Evolutionary conservation across 306 rosid genomes (phyloP), one percentile per base, ranked within the genome.

Genomic region (Fagus sylvatica): DNA sequence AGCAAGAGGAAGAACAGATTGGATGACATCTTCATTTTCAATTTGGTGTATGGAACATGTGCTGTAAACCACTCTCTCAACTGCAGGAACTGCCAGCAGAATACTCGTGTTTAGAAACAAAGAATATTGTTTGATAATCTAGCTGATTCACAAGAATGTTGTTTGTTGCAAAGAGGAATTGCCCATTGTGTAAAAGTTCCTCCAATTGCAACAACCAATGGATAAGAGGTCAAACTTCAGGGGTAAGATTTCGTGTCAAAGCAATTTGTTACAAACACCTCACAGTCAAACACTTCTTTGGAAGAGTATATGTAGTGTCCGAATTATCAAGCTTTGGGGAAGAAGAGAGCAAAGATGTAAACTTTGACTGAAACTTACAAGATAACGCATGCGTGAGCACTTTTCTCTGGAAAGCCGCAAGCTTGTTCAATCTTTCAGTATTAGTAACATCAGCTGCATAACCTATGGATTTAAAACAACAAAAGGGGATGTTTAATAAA

Each of bases 331-430:
- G 1, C 59, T 70, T 15, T 46, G 6, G 22, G 41, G 53, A 16
- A 37, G 28, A 34, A 32, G 15, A 33, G 22, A 69, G 56, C 17
- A 12, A 46, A 4, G 48, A 17, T 37, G n/a, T 69, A 39, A 43
- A 17, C 43, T 19, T 17, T 41, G 39, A 69, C 76, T 37, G 19
- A 9, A 53, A 85, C 95, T 88, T 57, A 91, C 97, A 91, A 65
- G 89, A 87, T 32, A 95, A 82, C 4, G 97, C 97, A 76, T 93
- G 98, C 41, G 82, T 86, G 42, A 95, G 91, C 79, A 97, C 98
- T 76, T 91, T 91, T 73, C 84, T 87, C 83, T 93, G 98, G 69
- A 95, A 93, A 56, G 87, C 87, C 1, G 98, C 98, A 71, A 95
- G 99, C 88, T 86, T 95, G 85, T 88, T 88, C 79, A 93, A 78